Percentiles rank a stretch among this genome's conserved stretches.
phyloP scores from a whole-genome alignment of 805 yeast genomes.

The Wickerhamiella spandovensis region DNA sequence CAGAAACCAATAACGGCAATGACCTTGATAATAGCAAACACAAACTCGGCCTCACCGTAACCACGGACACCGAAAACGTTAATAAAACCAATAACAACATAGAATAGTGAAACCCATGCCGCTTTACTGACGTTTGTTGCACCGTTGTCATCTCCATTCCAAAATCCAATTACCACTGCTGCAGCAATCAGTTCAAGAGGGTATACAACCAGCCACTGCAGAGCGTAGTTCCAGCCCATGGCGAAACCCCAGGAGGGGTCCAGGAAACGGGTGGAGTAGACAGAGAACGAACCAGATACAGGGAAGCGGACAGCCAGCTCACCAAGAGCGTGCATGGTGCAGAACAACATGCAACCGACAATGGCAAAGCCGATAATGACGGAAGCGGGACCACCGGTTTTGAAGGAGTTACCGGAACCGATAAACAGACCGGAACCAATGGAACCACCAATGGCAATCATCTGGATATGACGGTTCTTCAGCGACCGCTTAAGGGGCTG shows the following conservation, averaged over 20 bases:
- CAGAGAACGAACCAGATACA: constrained; percentile 44
- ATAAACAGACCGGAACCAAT: constrained; percentile 59
- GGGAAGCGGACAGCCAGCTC: constrained; percentile 54
- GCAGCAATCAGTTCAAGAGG: constrained; percentile 55
- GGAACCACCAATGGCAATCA: constrained; percentile 71
- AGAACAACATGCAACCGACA: constrained; percentile 43
- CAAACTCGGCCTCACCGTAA: constrained; percentile 50
- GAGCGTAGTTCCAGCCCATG: constrained; percentile 51
- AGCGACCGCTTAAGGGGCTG: constrained; percentile 24
- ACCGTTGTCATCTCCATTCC: constrained; percentile 42
- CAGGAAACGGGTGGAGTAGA: constrained; percentile 41
- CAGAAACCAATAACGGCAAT: constrained; percentile 44
- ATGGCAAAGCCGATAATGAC: constrained; percentile 34
- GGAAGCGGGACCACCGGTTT: constrained; percentile 38
- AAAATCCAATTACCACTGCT: constrained; percentile 38
- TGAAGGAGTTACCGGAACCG: constrained; percentile 35
- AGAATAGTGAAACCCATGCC: constrained; percentile 41
- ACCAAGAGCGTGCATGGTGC: constrained; percentile 49
- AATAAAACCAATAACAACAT: constrained; percentile 32
- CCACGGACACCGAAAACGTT: constrained; percentile 40
- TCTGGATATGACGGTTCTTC: constrained; percentile 27
- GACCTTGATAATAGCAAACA: constrained; percentile 41
- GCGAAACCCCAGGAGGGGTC: constrained; percentile 56
- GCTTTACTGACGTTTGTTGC: constrained; percentile 42
- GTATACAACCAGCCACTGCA: constrained; percentile 45